Conservation (phyloP, 2,329 filamentous ascomycete species). For the Aspergillus niger region DNA sequence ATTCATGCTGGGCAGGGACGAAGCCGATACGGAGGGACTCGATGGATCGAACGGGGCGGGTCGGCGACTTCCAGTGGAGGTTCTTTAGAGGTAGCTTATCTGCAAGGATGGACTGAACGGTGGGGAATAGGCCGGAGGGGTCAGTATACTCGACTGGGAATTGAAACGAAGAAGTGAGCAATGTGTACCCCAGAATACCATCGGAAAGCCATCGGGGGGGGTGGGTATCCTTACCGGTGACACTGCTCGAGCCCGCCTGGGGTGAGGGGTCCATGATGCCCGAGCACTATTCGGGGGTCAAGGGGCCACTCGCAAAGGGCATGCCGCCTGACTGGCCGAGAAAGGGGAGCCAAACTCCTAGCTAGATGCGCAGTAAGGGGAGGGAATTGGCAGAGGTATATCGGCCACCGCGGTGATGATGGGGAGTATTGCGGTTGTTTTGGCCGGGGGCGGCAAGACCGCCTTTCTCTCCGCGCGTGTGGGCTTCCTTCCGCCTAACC, state of each 20-base stretch:
- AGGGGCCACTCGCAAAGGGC: slow-evolving; percentile 21
- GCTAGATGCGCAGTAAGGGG: background rate
- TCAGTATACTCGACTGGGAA: slow-evolving; percentile 89
- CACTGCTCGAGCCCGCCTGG: slow-evolving; percentile 67
- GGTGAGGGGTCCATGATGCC: slow-evolving; percentile 46
- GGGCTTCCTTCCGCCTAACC: background rate
- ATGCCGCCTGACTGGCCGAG: slow-evolving; percentile 29
- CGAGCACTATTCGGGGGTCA: slow-evolving; percentile 28
- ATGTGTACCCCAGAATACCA: background rate
- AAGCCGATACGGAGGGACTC: slow-evolving; percentile 89
- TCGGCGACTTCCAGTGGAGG: slow-evolving; percentile 95
- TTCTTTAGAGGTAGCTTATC: slow-evolving; percentile 83
- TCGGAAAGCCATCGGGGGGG: slow-evolving; percentile 1
- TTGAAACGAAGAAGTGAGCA: slow-evolving; percentile 22
- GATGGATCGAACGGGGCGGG: slow-evolving; percentile 88
- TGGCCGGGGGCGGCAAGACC: background rate
- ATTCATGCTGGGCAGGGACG: slow-evolving; percentile 60
- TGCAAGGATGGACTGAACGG: slow-evolving; percentile 75
- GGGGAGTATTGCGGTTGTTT: background rate
- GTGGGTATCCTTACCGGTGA: slow-evolving; percentile 61
- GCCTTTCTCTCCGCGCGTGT: slow-evolving; percentile 2
- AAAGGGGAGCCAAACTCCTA: slow-evolving; percentile 10
- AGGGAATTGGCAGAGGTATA: background rate
- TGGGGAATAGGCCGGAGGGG: slow-evolving; percentile 82
- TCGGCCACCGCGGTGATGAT: background rate